Evolutionary conservation across 768 basidiomycete genomes (phyloP).

Genomic region (Porpolomopsis calyptriformis): DNA sequence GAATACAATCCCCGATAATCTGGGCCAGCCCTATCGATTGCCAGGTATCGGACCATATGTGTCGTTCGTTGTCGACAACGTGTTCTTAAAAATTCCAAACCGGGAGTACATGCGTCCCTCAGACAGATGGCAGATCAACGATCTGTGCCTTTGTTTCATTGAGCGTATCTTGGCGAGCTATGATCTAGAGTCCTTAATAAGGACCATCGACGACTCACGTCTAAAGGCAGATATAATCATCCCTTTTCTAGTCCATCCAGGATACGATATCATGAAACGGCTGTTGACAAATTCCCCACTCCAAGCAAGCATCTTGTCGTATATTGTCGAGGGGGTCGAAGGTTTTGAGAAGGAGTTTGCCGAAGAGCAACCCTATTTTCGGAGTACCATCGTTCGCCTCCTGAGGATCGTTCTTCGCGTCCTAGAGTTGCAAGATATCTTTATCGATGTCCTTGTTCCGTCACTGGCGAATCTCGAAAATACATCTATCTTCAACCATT

Average conservation of each 20-base stretch:
- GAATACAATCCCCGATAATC: slow-evolving; percentile 67
- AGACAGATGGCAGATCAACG: slow-evolving; percentile 82
- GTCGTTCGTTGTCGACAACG: slow-evolving; percentile 82
- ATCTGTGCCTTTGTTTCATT: slow-evolving; percentile 72
- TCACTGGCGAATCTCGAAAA: slow-evolving; percentile 58
- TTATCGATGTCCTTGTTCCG: slow-evolving; percentile 80
- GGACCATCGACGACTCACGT: slow-evolving; percentile 41
- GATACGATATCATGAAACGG: slow-evolving; percentile 76
- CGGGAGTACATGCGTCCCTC: slow-evolving; percentile 66
- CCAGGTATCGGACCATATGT: slow-evolving; percentile 77
- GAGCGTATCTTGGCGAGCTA: slow-evolving; percentile 77
- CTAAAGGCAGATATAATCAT: slow-evolving; percentile 43
- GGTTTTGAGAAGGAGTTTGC: slow-evolving; percentile 64
- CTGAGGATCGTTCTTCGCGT: slow-evolving; percentile 74
- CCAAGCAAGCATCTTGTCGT: slow-evolving; percentile 63
- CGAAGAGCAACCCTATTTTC: slow-evolving; percentile 61
- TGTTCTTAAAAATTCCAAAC: slow-evolving; percentile 65
- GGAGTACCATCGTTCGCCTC: slow-evolving; percentile 65
- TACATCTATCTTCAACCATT: slow-evolving; percentile 42
- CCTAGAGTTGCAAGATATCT: slow-evolving; percentile 79
- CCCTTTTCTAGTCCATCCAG: slow-evolving; percentile 65
- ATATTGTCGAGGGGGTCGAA: slow-evolving; percentile 71
- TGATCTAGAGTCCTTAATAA: slow-evolving; percentile 64
- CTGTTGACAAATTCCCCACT: slow-evolving; percentile 63
- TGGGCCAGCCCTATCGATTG: slow-evolving; percentile 72